Base-by-base conservation (phyloP, 1,139 yeast species). In the Arxiozyma slooffiae region DNA sequence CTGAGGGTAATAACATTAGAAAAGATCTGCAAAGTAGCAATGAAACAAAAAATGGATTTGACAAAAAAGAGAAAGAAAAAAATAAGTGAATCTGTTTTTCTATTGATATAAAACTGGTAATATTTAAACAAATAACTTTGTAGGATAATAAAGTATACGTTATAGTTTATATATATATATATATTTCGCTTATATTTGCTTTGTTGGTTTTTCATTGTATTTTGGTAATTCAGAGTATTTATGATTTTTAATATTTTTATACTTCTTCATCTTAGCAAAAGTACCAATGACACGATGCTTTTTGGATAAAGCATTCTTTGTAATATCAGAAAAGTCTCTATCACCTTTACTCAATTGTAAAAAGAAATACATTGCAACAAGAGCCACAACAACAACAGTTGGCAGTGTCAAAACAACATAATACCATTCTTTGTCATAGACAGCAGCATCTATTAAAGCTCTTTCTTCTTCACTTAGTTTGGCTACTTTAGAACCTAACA, bases 351-450 rank as follows among this genome's bases (percentile, higher is more conserved):
- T 85, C 51, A 76, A 53, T 58, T 69, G 71, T 14, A 82, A 74
- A 64, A 85, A 83, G 52, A 80, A 59, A 63, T 82, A 84, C 84
- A 84, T 81, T 43, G 74, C 71, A 44, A 81, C 69, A 2, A 77
- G 81, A 22, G 81, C 76, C 30, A 85, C 57, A n/a, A 80, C 67
- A 34, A 85, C 87, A 51, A 77, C 73, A 0, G 86, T 77, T n/a
- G 96, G 96, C 64, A 85, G 76, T 8, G 85, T 72, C 60, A 85
- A 72, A 45, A 80, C 77, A 57, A 82, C 74, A 61, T 85, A 83
- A 61, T 82, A 83, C 61, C 82, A 85, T 54, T 80, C 79, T 56
- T 80, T 81, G 52, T 77, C 70, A 1, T 76, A 76, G 49, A 82
- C 80, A 47, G 82, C 86, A 50, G 78, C 80, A 56, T 77, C 78